phyloP scores from a whole-genome alignment of 192 early-diverging fungal genomes.

The Funneliformis mosseae region DNA sequence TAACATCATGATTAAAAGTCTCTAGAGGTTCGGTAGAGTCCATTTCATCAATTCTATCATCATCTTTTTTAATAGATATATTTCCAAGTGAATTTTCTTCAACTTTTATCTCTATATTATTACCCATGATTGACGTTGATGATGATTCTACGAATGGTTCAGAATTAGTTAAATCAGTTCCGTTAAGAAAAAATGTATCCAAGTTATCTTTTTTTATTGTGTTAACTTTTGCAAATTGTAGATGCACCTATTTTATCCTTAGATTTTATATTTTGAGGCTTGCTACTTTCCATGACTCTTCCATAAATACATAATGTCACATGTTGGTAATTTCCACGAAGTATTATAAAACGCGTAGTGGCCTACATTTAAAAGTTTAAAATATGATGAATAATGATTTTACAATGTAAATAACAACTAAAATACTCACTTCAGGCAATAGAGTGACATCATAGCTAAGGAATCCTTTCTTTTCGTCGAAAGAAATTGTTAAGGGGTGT shows the following conservation, averaged over 20 bases:
- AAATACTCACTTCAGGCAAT: slow-evolving; percentile 25
- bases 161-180: slow-evolving; percentile 1
- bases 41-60: background rate
- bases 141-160: background rate
- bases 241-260: background rate
- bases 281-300: slow-evolving; percentile 24
- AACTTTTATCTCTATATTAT: background rate
- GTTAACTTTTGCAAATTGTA: background rate
- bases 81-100: background rate
- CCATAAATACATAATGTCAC: slow-evolving; percentile 38
- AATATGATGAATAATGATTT: background rate
- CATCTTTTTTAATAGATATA: background rate
- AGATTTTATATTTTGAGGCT: background rate
- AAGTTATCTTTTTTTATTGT: slow-evolving; percentile 4
- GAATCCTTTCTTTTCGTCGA: slow-evolving; percentile 33
- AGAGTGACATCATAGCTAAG: slow-evolving; percentile 32
- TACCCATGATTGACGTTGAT: background rate
- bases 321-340: slow-evolving; percentile 33
- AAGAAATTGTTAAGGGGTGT: slow-evolving; percentile 34
- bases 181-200: background rate
- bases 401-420: background rate
- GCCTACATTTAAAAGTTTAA: slow-evolving; percentile 10
- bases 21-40: background rate
- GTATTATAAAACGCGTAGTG: slow-evolving; percentile 36
- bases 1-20: background rate